phyloP scores from a whole-genome alignment of 2,329 filamentous ascomycete genomes.

The Calonectria hongkongensis region DNA sequence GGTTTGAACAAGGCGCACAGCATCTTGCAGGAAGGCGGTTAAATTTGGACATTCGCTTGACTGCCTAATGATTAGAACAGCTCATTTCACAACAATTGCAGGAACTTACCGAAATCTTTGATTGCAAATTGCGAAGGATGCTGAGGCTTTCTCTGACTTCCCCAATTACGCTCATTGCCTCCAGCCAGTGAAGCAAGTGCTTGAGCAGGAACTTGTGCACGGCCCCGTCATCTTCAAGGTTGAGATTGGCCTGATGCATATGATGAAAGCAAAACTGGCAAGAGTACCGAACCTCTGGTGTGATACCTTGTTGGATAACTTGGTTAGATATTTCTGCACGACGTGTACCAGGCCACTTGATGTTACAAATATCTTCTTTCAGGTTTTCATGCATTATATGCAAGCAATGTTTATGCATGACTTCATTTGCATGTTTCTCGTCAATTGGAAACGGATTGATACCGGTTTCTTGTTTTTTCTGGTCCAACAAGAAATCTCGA shows the following conservation, averaged over 20 bases:
- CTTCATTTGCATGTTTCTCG: neutral
- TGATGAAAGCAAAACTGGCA: slow-evolving; percentile 16
- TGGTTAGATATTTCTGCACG: neutral
- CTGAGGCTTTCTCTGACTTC: neutral
- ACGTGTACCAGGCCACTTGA: neutral
- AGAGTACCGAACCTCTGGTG: slow-evolving; percentile 9
- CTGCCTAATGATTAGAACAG: neutral
- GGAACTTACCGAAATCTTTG: neutral
- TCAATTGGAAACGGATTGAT: slow-evolving; percentile 58
- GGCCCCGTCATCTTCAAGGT: neutral
- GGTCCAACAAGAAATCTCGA: slow-evolving; percentile 61
- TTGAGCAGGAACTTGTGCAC: neutral
- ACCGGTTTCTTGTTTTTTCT: slow-evolving; percentile 41
- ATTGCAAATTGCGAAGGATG: neutral
- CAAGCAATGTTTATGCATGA: neutral
- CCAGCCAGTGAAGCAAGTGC: slow-evolving; percentile 18
- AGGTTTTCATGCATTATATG: neutral
- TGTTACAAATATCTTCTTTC: neutral
- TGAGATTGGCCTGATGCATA: neutral
- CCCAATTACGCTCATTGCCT: slow-evolving; percentile 2
- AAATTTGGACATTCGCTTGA: neutral
- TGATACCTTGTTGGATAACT: neutral
- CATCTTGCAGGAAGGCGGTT: slow-evolving; percentile 1
- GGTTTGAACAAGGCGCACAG: neutral
- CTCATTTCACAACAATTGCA: too few relatives aligned